phyloP scores from a whole-genome alignment of 148 eudicot genomes.

The Agrostemma githago region DNA sequence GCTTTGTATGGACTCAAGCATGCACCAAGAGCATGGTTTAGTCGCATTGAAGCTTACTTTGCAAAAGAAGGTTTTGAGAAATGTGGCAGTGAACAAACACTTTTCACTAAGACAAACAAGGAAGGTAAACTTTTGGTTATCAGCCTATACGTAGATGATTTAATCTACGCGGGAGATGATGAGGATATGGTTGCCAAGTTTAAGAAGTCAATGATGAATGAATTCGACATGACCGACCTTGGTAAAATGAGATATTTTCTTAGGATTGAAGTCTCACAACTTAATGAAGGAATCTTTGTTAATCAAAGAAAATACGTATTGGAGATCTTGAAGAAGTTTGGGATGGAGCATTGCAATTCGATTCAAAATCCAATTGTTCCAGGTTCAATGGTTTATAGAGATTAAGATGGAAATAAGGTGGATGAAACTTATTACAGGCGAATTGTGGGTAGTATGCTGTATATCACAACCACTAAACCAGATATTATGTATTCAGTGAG shows the following conservation, averaged over 20 bases:
- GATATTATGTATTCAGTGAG: too few species aligned
- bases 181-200: neutral
- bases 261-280: neutral
- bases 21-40: neutral
- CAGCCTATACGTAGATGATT: too few species aligned
- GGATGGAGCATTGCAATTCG: neutral
- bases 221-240: neutral
- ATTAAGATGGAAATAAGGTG: neutral
- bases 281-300: neutral
- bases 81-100: too few species aligned
- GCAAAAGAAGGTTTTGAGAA: too few species aligned
- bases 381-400: neutral
- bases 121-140: too few species aligned
- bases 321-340: slow-evolving; percentile 3
- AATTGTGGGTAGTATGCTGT: too few species aligned
- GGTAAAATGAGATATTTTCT: neutral
- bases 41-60: neutral
- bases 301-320: neutral
- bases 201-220: neutral
- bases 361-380: neutral
- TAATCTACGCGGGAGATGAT: too few species aligned
- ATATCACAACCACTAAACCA: too few species aligned
- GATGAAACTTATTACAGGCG: too few species aligned
- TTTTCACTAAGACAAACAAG: too few species aligned
- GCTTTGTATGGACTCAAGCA: neutral